phyloP scores from a whole-genome alignment of 352 stramenopile species.

The Pythium aquatile region DNA sequence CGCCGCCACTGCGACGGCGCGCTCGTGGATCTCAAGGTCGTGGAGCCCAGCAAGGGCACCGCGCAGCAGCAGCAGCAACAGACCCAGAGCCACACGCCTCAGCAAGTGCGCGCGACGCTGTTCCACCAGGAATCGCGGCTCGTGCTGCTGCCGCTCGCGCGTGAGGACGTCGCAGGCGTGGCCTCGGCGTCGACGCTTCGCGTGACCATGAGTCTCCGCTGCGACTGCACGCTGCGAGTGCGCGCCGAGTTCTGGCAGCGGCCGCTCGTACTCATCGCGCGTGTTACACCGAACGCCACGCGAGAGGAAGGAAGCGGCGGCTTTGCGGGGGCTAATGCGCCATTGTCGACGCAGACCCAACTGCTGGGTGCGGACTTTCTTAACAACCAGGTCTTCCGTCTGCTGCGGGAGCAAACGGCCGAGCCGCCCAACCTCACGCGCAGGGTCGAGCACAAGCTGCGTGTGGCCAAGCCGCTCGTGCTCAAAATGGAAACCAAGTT shows the following conservation, averaged over 20 bases:
- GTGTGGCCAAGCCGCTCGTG: constrained; percentile 53
- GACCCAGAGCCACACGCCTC: constrained; percentile 20
- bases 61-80: constrained; percentile 4
- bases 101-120: constrained; percentile 34
- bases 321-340: neutral
- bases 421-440: constrained; percentile 42
- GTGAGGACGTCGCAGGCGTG: constrained; percentile 1
- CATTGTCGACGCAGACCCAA: constrained; percentile 11
- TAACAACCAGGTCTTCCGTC: constrained; percentile 36
- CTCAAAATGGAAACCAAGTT: constrained; percentile 56
- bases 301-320: constrained; percentile 14
- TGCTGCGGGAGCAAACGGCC: constrained; percentile 48
- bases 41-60: constrained; percentile 21
- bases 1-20: constrained; percentile 42
- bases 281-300: constrained; percentile 38
- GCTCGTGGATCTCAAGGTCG: constrained; percentile 49
- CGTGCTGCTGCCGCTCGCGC: constrained; percentile 21
- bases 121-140: constrained; percentile 65
- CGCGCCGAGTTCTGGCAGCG: constrained; percentile 61
- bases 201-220: constrained; percentile 34
- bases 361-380: constrained; percentile 41
- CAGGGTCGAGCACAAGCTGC: constrained; percentile 45
- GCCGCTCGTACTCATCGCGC: constrained; percentile 48
- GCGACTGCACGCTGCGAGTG: constrained; percentile 56
- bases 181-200: neutral